Evolutionary conservation across 2,329 filamentous ascomycete genomes (phyloP).

Genomic region (Fusarium sp.): DNA sequence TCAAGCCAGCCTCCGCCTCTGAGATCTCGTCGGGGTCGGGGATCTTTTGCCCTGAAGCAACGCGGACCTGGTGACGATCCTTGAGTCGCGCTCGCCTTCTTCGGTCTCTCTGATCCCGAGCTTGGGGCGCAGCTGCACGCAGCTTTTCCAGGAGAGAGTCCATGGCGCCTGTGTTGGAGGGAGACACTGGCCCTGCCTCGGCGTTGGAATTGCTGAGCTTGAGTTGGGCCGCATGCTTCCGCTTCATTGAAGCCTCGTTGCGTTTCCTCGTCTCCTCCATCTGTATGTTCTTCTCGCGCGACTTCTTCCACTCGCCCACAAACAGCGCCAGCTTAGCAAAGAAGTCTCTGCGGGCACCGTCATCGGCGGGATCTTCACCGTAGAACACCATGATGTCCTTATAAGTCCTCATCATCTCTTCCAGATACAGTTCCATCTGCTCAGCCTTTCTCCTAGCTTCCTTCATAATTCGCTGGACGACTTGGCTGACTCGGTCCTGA

Average conservation of each 20-base stretch:
- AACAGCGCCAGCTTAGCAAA: slow-evolving; percentile 93
- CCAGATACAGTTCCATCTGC: slow-evolving; percentile 91
- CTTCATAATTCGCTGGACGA: slow-evolving; percentile 95
- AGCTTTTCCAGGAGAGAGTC: slow-evolving; percentile 95
- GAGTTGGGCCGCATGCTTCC: slow-evolving; percentile 76
- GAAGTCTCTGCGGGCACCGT: slow-evolving; percentile 93
- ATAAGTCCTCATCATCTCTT: slow-evolving; percentile 90
- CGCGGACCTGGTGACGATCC: slow-evolving; percentile 87
- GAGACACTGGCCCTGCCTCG: slow-evolving; percentile 66
- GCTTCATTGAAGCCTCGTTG: slow-evolving; percentile 92
- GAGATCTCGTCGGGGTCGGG: slow-evolving; percentile 72
- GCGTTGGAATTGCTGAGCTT: slow-evolving; percentile 64
- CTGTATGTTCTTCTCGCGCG: slow-evolving; percentile 86
- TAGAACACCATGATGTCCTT: slow-evolving; percentile 97
- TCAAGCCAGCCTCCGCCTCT: slow-evolving; percentile 58
- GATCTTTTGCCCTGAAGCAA: slow-evolving; percentile 90
- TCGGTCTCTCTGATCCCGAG: slow-evolving; percentile 87
- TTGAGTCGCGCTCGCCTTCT: slow-evolving; percentile 87
- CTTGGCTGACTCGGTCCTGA: slow-evolving; percentile 90
- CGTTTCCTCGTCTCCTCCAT: slow-evolving; percentile 84
- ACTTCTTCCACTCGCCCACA: slow-evolving; percentile 95
- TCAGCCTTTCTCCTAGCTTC: slow-evolving; percentile 95
- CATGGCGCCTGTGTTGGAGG: slow-evolving; percentile 88
- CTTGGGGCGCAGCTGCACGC: slow-evolving; percentile 89
- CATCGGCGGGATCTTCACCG: slow-evolving; percentile 90